Evolutionary conservation across 768 basidiomycete genomes (phyloP), one percentile per base, ranked within the genome.

Genomic region (Leccinum disarticulatum): DNA sequence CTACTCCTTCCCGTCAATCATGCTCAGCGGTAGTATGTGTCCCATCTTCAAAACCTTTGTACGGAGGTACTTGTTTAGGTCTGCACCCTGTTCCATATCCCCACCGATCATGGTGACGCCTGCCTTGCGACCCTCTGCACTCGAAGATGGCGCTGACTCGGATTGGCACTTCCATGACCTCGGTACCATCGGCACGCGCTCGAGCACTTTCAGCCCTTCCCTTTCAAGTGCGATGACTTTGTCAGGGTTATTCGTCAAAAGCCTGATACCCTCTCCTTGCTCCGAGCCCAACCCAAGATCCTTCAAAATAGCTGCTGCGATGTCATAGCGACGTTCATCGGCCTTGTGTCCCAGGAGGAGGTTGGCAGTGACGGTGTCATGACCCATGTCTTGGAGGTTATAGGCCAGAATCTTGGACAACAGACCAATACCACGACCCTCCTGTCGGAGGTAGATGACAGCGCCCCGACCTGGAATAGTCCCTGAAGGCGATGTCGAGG

Each of bases 11-110:
- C 19, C 56, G 1, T 70, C 70, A 3, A 65, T 55, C 61, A 70
- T 61, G 55, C 41, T 55, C 55, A 89, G 69, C 33, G 88, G 85
- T 28, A 97, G 77, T 78, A 96, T 87, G 72, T 99, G 97, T 13
- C 97, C 97, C 97, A 99, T 99, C 61, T 90, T 82, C 70, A 93
- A 77, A n/a, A 98, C 87, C 74, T 99, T 99, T 41, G 97, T 98
- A 72, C 91, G 84, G 67, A 99, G 75, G 73, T 99, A 99, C 76
- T 90, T 93, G 68, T 98, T 94, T 67, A 99, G 74, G 69, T 99
- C 97, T 57, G 85, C 84, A 1, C 94, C 92, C 56, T 87, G 77
- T 9, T 88, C 89, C 30, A 82, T 82, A 15, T 87, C 84, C 10
- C 86, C 89, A 5, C 93, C 93, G 46, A 95, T 87, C 74, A 94